Evolutionary conservation across 345 rosid genomes (phyloP).

Genomic region (Pistacia atlantica): DNA sequence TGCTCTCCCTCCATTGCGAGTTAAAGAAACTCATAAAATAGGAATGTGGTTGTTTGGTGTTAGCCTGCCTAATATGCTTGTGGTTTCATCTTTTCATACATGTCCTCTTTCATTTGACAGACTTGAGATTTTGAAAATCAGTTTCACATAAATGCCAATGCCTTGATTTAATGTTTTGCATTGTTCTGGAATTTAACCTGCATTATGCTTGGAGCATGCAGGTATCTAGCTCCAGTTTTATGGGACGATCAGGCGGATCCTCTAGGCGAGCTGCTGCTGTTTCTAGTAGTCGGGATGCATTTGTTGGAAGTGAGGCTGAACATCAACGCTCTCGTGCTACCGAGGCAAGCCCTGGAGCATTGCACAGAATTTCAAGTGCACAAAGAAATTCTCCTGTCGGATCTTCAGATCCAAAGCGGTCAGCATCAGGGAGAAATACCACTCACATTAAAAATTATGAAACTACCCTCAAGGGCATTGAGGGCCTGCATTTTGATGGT

Average conservation of each 20-base stretch:
- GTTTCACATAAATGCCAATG: neutral
- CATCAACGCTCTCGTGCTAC: conserved; percentile 49
- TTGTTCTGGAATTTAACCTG: conserved; percentile 5
- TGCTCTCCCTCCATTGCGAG: neutral
- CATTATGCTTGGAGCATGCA: conserved; percentile 33
- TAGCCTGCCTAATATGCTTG: neutral
- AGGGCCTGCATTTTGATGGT: conserved; percentile 57
- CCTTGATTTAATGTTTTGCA: neutral
- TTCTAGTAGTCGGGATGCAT: conserved; percentile 62
- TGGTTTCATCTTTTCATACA: neutral
- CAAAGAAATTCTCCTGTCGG: conserved; percentile 59
- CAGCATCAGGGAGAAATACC: conserved; percentile 54
- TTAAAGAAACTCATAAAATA: neutral
- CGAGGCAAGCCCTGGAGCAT: conserved; percentile 54
- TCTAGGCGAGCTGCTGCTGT: conserved; percentile 55
- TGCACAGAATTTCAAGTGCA: conserved; percentile 49
- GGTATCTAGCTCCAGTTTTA: conserved; percentile 58
- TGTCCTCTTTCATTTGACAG: neutral
- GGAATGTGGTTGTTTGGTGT: neutral
- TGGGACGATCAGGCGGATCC: conserved; percentile 69
- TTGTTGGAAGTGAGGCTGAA: conserved; percentile 60
- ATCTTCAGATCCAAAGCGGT: conserved; percentile 61
- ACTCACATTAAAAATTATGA: conserved; percentile 56
- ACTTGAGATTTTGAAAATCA: neutral
- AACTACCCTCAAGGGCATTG: conserved; percentile 64